Base-by-base conservation (phyloP, 352 stramenopile species). In the Phytophthora idaei region DNA sequence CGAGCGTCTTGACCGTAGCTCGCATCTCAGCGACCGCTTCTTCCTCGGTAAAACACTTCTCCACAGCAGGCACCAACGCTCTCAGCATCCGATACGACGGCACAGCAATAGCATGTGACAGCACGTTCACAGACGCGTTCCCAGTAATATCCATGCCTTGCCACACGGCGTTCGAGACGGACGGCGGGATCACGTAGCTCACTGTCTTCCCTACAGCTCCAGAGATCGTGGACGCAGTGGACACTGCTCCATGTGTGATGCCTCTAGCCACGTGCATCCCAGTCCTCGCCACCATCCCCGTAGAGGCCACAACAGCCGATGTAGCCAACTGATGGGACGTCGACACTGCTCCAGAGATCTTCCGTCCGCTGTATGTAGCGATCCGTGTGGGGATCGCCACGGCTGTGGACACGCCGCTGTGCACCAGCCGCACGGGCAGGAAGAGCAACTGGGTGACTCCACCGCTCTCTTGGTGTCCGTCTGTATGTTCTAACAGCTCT, bases 51-150 rank as follows among this genome's bases (percentile, higher is more conserved):
- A 89, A 76, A n/a, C 66, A 71, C 27, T 59, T 41, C 15, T 69
- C 44, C 7, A 92, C 52, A 11, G 81, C 55, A 15, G 85, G 85
- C 1, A 89, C 47, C 14, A 93, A 55, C 9, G 73, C 68, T 4
- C 67, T 64, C 10, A 86, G 51, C 79, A 93, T 86, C 31, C 80
- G 74, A 52, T 92, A 92, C 27, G 79, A 74, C 2, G 85, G 85
- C 27, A 94, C 74, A 0, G 82, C 82, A 54, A 94, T 90, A 17
- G 82, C 80, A 57, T 85, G 81, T 10, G 83, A 81, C 21, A 92
- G 60, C 25, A 90, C 73, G 11, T 72, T 83, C 37, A 78, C 76
- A 0, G 83, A 91, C 25, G 73, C 76, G n/a, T 74, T 90, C 0
- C 85, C 75, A 5, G 85, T 90, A 12, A 75, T 74, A 15, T 79